phyloP scores from a whole-genome alignment of 1,284 basidiomycete genomes.

The Anthracocystis panici-leucophaei region DNA sequence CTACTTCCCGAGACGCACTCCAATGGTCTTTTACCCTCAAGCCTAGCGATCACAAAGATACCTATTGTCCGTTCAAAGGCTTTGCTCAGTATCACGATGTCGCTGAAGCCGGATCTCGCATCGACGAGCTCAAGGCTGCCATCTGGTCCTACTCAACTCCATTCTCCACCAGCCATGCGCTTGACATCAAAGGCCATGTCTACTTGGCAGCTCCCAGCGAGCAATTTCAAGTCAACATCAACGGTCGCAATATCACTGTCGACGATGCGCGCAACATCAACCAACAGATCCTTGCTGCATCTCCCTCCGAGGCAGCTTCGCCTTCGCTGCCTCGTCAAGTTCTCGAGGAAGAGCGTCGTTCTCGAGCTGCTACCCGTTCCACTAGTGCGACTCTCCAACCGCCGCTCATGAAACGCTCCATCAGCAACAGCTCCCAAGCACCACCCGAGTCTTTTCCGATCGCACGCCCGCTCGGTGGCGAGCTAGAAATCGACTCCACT shows the following conservation, averaged over 20 bases:
- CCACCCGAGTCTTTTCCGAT: slow-evolving; percentile 30
- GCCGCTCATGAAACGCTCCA: slow-evolving; percentile 29
- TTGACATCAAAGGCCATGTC: slow-evolving; percentile 25
- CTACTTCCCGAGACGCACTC: slow-evolving; percentile 41
- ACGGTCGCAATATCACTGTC: slow-evolving; percentile 23
- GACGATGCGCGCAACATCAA: slow-evolving; percentile 20
- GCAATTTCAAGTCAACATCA: slow-evolving; percentile 22
- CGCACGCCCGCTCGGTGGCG: slow-evolving; percentile 32
- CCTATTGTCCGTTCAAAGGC: slow-evolving; percentile 53
- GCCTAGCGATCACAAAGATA: slow-evolving; percentile 26
- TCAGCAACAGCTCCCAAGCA: slow-evolving; percentile 23
- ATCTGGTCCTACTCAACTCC: slow-evolving; percentile 44
- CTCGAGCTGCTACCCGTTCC: slow-evolving; percentile 7
- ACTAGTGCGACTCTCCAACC: slow-evolving; percentile 19
- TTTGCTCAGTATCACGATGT: slow-evolving; percentile 43
- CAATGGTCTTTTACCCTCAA: slow-evolving; percentile 35
- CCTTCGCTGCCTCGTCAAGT: slow-evolving; percentile 31
- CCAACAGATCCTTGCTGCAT: slow-evolving; percentile 19
- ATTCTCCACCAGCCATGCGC: slow-evolving; percentile 39
- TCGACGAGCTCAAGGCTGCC: slow-evolving; percentile 28
- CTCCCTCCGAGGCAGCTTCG: slow-evolving; percentile 19
- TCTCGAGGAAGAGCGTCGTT: slow-evolving; percentile 25
- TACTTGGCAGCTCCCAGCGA: slow-evolving; percentile 36
- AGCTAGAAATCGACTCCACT: slow-evolving; percentile 52
- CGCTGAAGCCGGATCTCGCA: slow-evolving; percentile 17